Base-by-base conservation (phyloP, 2,329 filamentous ascomycete genomes). In the Geosmithia putterillii region DNA sequence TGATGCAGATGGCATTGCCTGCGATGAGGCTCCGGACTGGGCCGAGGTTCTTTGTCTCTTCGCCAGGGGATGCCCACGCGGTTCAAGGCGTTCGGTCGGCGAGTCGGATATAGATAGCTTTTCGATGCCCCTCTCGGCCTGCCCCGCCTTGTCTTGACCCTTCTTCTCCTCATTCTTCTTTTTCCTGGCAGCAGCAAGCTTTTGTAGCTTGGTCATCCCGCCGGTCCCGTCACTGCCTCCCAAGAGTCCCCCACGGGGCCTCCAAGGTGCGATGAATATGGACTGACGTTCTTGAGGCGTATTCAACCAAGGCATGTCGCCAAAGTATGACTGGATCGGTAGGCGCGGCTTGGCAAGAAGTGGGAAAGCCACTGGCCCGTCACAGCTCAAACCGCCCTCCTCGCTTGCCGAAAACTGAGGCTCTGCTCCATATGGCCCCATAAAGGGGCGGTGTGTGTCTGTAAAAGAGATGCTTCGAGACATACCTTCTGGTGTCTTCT, bases 151-250 rank as follows among this genome's bases (percentile, higher is more conserved):
- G 20, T 53, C 52, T 18, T 54, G 46, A 14, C 54, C 59, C 41
- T 60, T 66, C 52, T 75, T 79, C 35, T 82, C 79, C 23, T 79
- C 80, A 14, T 79, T 80, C 60, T 88, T 94, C 63, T 86, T 89
- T 58, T 88, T 89, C 22, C 88, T 75, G 43, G 86, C 83, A 28
- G 87, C 87, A 42, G 90, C 89, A 37, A 98, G 68, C 40, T 87
- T 87, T 53, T 94, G 90, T 39, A 98, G 69, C 55, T 98, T 98
- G 5, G 90, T 94, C 61, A 85, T 73, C 55, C 89, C 92, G 3
- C 76, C 72, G n/a, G 66, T 55, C 12, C 65, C 64, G 40, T 76
- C 73, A 2, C 78, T 73, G 28, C 92, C 94, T 23, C 92, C 94
- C 2, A 95, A 63, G 0, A 98, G 69, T 2, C 87, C 83, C 17